Evolutionary conservation across 306 rosid genomes (phyloP).

Genomic region (Glycine latifolia): DNA sequence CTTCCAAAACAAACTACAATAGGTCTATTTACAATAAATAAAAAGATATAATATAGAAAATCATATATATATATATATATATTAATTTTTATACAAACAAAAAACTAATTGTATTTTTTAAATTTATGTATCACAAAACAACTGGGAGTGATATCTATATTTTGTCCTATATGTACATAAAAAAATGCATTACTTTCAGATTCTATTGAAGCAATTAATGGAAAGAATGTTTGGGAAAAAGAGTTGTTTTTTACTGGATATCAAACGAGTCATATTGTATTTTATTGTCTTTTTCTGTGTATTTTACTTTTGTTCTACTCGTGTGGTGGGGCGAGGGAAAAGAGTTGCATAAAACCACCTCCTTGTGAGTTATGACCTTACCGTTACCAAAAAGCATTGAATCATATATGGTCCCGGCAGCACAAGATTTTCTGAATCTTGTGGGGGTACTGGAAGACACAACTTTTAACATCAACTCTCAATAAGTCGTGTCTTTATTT

Average conservation of each 20-base stretch:
- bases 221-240: background rate
- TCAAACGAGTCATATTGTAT: background rate
- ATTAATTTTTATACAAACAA: too few species aligned
- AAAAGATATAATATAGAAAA: too few species aligned
- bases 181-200: background rate
- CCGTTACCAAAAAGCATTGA: constrained; percentile 55
- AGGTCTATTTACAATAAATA: too few species aligned
- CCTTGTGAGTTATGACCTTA: background rate
- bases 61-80: too few species aligned
- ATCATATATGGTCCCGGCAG: constrained; percentile 38
- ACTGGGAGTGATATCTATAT: too few species aligned
- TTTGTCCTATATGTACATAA: background rate
- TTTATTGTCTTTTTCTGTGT: background rate
- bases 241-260: background rate
- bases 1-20: too few species aligned
- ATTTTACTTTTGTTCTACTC: background rate
- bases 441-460: background rate
- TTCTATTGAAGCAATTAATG: background rate
- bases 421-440: constrained; percentile 34
- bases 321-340: constrained; percentile 27
- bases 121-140: too few species aligned
- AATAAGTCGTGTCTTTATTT: too few species aligned
- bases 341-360: constrained; percentile 21
- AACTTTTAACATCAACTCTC: constrained; percentile 9
- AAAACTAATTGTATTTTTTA: too few species aligned